These are phyloP conservation scores for Apiospora koreana DNA, from an alignment of 2,329 filamentous ascomycete species.

Conservation along the genomic window DNA sequence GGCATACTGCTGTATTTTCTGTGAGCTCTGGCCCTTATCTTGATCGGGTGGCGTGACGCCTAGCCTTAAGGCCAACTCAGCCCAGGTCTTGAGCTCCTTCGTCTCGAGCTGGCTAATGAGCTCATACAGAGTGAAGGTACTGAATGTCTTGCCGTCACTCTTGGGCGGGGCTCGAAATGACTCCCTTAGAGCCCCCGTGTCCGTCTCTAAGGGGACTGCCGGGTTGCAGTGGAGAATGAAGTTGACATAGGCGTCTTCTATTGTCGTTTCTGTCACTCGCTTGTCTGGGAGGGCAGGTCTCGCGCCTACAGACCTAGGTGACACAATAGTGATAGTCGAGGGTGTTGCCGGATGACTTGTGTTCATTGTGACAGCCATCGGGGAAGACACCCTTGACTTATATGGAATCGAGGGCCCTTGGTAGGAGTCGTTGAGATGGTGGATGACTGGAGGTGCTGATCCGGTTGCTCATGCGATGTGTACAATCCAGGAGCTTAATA, in stretches of 20 bases:
- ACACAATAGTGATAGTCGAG: slow-evolving; percentile 25
- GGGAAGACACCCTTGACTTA: not conserved
- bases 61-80: slow-evolving; percentile 80
- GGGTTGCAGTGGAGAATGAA: slow-evolving; percentile 95
- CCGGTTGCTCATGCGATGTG: not conserved
- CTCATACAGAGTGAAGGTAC: slow-evolving; percentile 73
- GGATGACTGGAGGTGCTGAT: not conserved
- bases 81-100: slow-evolving; percentile 92
- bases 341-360: not conserved
- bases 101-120: slow-evolving; percentile 76
- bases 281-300: slow-evolving; percentile 60
- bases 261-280: slow-evolving; percentile 66
- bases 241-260: slow-evolving; percentile 79
- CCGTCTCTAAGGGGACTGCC: slow-evolving; percentile 67
- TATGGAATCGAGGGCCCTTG: not conserved
- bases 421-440: not conserved
- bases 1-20: slow-evolving; percentile 94
- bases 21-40: slow-evolving; percentile 82
- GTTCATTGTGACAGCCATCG: slow-evolving; percentile 7
- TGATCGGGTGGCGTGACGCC: slow-evolving; percentile 83
- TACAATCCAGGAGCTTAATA: not conserved
- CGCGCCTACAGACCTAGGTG: slow-evolving; percentile 26
- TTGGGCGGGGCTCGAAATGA: slow-evolving; percentile 79
- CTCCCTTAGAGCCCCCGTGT: slow-evolving; percentile 71
- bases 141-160: slow-evolving; percentile 86